Evolutionary conservation across 2,329 filamentous ascomycete species (phyloP).

Genomic region (Hypoxylon sp.): DNA sequence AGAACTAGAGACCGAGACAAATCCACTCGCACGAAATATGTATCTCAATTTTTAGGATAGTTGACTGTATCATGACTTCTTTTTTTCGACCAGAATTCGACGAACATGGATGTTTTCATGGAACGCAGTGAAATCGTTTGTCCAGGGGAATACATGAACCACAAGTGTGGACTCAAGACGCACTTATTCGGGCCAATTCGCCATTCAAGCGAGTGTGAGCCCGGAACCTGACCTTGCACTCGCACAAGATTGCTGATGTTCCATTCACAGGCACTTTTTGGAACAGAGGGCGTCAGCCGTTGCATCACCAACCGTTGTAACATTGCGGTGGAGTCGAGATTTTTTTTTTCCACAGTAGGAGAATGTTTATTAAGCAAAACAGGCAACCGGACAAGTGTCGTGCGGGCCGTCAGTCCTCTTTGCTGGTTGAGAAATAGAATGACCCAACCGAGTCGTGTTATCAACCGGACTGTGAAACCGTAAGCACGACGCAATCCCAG

Average conservation of each 20-base stretch:
- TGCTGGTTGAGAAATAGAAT: constrained; percentile 28
- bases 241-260: constrained; percentile 44
- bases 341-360: constrained; percentile 21
- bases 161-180: constrained; percentile 42
- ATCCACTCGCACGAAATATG: constrained; percentile 18
- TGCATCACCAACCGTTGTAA: constrained; percentile 51
- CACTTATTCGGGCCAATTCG: constrained; percentile 45
- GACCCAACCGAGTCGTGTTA: constrained; percentile 41
- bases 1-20: constrained; percentile 35
- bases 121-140: constrained; percentile 41
- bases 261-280: constrained; percentile 45
- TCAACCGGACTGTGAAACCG: constrained; percentile 42
- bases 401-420: constrained; percentile 36
- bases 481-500: constrained; percentile 46
- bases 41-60: constrained; percentile 29
- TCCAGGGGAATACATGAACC: constrained; percentile 43
- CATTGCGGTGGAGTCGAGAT: constrained; percentile 47
- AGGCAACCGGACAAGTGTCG: constrained; percentile 35
- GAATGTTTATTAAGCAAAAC: constrained; percentile 32
- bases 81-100: constrained; percentile 32
- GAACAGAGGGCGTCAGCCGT: constrained; percentile 49
- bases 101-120: constrained; percentile 37
- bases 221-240: constrained; percentile 45
- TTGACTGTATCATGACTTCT: constrained; percentile 30
- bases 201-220: constrained; percentile 42